These are phyloP conservation scores for Penicillium bialowiezense DNA, from an alignment of 495 filamentous ascomycete genomes.

Conservation along the genomic window DNA sequence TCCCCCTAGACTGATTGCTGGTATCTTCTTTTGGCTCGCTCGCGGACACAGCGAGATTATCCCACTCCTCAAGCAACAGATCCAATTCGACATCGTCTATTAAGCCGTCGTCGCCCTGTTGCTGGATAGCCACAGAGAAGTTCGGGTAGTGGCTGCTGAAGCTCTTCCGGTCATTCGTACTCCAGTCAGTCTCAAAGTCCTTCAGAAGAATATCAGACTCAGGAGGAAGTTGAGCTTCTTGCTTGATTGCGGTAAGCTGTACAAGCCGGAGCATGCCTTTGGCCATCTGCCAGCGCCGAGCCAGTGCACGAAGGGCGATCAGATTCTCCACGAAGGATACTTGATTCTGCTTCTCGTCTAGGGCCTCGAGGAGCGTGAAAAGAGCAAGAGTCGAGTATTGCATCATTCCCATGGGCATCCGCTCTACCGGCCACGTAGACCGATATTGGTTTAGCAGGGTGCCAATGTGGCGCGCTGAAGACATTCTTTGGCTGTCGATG, in stretches of 20 bases:
- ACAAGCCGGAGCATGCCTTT: constrained; percentile 21
- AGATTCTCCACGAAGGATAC: constrained; percentile 13
- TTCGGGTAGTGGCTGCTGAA: constrained; percentile 22
- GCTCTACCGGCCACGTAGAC: constrained; percentile 12
- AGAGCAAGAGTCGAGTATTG: constrained; percentile 12
- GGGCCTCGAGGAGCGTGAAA: constrained; percentile 18
- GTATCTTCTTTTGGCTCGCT: not conserved
- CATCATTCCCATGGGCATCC: constrained; percentile 7
- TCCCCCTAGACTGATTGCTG: no score
- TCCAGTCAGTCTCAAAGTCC: constrained; percentile 17
- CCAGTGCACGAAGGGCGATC: constrained; percentile 11
- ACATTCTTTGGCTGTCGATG: not conserved
- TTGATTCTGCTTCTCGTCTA: constrained; percentile 7
- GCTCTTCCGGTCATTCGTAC: not conserved
- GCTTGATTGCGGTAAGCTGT: constrained; percentile 12
- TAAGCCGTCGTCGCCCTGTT: not conserved
- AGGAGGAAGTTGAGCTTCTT: constrained; percentile 5
- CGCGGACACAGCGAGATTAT: constrained; percentile 6
- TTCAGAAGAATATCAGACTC: constrained; percentile 9
- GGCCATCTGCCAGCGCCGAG: constrained; percentile 16
- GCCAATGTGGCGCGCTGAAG: constrained; percentile 4
- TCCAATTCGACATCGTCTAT: constrained; percentile 10
- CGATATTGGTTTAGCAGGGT: constrained; percentile 9
- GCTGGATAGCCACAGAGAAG: constrained; percentile 1
- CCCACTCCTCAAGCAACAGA: constrained; percentile 19